Percentiles rank a stretch among this genome's conserved stretches.
phyloP scores from a whole-genome alignment of 2,329 filamentous ascomycete genomes.

The Microdochium nivale region DNA sequence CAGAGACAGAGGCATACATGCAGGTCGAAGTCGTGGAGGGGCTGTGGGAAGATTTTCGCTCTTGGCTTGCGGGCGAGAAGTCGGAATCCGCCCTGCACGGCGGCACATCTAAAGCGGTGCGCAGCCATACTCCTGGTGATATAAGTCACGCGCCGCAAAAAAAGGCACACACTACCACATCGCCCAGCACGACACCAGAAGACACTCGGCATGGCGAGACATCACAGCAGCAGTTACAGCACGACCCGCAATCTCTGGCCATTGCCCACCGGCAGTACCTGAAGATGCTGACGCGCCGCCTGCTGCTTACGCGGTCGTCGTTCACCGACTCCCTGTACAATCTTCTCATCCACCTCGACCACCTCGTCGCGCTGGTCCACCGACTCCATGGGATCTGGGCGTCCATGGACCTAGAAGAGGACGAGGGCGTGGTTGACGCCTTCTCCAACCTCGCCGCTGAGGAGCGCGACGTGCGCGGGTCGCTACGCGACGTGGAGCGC shows the following conservation, averaged over 20 bases:
- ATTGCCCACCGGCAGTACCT: slow-evolving; percentile 74
- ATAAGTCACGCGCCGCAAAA: neutral
- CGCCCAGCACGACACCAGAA: slow-evolving; percentile 6
- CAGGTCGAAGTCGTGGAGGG: slow-evolving; percentile 81
- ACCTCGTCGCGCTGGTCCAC: slow-evolving; percentile 66
- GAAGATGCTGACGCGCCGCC: slow-evolving; percentile 52
- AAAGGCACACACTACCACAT: slow-evolving; percentile 5
- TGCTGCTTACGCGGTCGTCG: slow-evolving; percentile 54
- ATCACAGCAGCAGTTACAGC: slow-evolving; percentile 24
- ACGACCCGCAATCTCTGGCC: slow-evolving; percentile 80
- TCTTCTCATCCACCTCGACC: slow-evolving; percentile 68
- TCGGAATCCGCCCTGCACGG: slow-evolving; percentile 6
- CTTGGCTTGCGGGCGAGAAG: slow-evolving; percentile 53
- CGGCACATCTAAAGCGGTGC: neutral
- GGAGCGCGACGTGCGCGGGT: slow-evolving; percentile 56
- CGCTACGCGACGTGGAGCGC: slow-evolving; percentile 55
- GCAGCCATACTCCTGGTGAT: neutral
- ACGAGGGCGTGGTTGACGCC: slow-evolving; percentile 72
- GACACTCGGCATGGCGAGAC: slow-evolving; percentile 8
- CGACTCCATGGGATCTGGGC: slow-evolving; percentile 71
- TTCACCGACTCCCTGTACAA: slow-evolving; percentile 60
- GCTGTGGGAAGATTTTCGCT: slow-evolving; percentile 71
- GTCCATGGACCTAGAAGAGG: slow-evolving; percentile 70
- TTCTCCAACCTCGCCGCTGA: slow-evolving; percentile 65
- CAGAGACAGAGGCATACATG: slow-evolving; percentile 79